Percentiles rank a stretch among this genome's conserved stretches.
Evolutionary conservation across 495 filamentous ascomycete genomes (phyloP).

Genomic region (Corynascus novoguineensis): DNA sequence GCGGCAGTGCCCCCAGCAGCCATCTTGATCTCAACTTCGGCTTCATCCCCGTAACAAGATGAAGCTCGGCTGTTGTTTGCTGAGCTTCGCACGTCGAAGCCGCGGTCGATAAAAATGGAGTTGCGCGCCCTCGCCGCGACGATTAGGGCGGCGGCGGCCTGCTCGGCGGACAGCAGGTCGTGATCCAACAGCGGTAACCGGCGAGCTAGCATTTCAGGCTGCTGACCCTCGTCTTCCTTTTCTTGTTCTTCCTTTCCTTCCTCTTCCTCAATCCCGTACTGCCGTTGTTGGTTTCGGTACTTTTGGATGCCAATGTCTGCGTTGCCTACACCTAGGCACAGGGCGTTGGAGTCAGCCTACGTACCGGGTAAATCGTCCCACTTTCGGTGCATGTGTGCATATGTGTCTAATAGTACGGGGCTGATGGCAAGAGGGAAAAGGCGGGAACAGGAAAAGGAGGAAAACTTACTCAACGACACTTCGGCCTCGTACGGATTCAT

Average conservation of each 20-base stretch:
- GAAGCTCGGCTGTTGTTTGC: background rate
- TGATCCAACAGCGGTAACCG: constrained; percentile 8
- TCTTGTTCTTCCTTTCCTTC: background rate
- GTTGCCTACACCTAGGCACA: background rate
- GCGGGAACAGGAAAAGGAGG: background rate
- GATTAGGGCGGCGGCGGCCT: background rate
- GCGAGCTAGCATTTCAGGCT: background rate
- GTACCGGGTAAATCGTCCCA: background rate
- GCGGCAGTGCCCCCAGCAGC: background rate
- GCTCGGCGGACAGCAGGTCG: background rate
- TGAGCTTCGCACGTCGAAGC: background rate
- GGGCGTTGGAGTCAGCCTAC: background rate
- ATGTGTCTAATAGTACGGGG: no score
- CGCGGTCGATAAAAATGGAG: background rate
- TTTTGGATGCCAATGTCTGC: background rate
- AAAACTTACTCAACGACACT: constrained; percentile 8
- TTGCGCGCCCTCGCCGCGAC: background rate
- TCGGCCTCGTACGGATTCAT: constrained; percentile 24
- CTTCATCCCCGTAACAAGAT: constrained; percentile 1
- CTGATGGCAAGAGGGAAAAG: no score
- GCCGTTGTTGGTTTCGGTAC: background rate
- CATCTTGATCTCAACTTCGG: background rate
- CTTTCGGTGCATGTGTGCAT: no score
- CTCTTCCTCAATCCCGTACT: background rate
- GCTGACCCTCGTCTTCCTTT: background rate